phyloP scores from a whole-genome alignment of 2,329 filamentous ascomycete species.

The Pseudogymnoascus sp. region DNA sequence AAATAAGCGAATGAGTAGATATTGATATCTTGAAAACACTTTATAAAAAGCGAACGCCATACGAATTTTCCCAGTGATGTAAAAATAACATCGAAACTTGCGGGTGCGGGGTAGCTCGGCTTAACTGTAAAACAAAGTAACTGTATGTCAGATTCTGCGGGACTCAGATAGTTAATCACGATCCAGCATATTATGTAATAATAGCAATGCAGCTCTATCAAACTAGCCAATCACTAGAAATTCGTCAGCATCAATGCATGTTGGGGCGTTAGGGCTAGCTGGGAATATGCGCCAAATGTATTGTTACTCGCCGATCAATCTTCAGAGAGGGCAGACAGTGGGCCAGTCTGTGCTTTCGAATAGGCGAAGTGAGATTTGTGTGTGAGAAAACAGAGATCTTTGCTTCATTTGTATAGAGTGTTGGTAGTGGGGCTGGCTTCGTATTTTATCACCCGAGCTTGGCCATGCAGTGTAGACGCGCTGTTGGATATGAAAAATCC shows the following conservation, averaged over 20 bases:
- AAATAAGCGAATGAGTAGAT: not conserved
- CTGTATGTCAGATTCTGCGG: not conserved
- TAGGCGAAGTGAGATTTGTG: not conserved
- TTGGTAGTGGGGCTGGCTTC: not conserved
- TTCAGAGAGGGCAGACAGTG: not conserved
- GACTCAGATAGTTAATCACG: not conserved
- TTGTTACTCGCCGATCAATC: not conserved
- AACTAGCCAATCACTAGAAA: not conserved
- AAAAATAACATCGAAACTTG: not conserved
- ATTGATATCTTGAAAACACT: not conserved
- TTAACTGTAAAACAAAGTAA: not conserved
- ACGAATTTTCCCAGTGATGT: not conserved
- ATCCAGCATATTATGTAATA: not conserved
- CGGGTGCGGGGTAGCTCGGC: not conserved
- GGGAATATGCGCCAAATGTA: not conserved
- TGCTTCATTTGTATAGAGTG: not conserved
- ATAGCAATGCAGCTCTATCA: not conserved
- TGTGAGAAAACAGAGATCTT: not conserved
- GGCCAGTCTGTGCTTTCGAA: not conserved
- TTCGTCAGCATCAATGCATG: not conserved
- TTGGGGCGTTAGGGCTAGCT: not conserved
- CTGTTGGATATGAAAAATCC: not conserved
- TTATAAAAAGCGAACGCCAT: not conserved
- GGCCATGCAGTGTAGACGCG: not conserved
- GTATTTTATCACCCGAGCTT: not conserved